Percentiles rank a stretch among this genome's conserved stretches.
These are phyloP conservation scores for Trichosanthes cucumerina DNA, from an alignment of 306 rosid genomes.

Conservation along the genomic window DNA sequence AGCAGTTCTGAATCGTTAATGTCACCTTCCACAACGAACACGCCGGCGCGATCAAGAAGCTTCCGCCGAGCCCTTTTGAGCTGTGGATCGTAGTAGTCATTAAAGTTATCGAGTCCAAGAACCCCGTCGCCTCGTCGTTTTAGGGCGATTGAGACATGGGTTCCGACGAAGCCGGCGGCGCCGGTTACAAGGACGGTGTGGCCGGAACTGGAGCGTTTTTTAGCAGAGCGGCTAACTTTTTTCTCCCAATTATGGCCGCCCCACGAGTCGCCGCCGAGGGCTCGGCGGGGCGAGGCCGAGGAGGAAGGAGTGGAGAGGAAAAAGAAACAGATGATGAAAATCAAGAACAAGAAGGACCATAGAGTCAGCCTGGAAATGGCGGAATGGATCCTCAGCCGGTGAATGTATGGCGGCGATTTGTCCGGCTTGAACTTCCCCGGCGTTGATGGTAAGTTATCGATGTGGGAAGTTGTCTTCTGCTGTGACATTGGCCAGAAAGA, in stretches of 20 bases:
- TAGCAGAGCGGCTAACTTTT: constrained; percentile 50
- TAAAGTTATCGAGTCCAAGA: constrained; percentile 69
- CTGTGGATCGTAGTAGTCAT: constrained; percentile 54
- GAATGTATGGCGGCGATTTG: constrained; percentile 39
- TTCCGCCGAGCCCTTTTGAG: constrained; percentile 61
- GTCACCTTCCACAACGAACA: constrained; percentile 76
- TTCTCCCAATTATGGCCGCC: constrained; percentile 74
- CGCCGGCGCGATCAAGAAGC: constrained; percentile 59
- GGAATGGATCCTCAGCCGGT: constrained; percentile 47
- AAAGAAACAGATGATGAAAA: constrained; percentile 29
- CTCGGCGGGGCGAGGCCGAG: constrained; percentile 28
- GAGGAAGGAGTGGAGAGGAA: constrained; percentile 31
- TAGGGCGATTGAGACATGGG: constrained; percentile 61
- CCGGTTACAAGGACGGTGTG: constrained; percentile 66
- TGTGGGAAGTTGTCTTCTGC: constrained; percentile 31
- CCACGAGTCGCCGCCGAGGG: constrained; percentile 45
- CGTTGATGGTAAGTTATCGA: constrained; percentile 56
- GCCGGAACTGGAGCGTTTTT: constrained; percentile 22
- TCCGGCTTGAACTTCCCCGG: constrained; percentile 71
- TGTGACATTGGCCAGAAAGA: constrained; percentile 38
- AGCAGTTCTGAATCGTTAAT: constrained; percentile 48
- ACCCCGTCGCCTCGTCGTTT: constrained; percentile 82
- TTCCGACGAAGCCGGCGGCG: constrained; percentile 74
- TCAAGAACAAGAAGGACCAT: constrained; percentile 45
- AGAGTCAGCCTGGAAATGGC: constrained; percentile 44